Evolutionary conservation across 352 stramenopile genomes (phyloP), one percentile per base, ranked within the genome.

Genomic region (Pythium utonaiense): DNA sequence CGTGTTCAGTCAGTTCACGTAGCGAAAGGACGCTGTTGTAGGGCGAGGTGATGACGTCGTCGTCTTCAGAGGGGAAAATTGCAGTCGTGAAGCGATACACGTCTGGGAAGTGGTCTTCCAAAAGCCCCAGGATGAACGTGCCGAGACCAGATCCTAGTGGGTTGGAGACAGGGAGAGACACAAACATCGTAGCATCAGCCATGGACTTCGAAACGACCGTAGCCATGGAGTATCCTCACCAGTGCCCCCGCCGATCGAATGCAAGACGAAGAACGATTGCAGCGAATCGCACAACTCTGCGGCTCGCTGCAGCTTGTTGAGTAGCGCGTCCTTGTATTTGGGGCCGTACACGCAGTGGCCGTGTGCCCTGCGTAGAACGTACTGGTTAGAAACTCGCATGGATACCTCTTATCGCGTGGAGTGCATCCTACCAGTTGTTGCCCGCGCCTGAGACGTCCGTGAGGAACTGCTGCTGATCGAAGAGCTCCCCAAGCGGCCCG

Each of bases 11-110:
- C 24, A 98, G 80, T 62, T 97, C 66, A 7, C 74, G 68, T 45
- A 93, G 53, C 6, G 88, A 75, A 19, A 95, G 45, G n/a, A 94
- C 76, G 53, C 80, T 92, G 69, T 98, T 98, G 73, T 98, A 98
- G 3, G 93, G 91, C 21, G 89, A 96, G 6, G 90, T 98, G 57
- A 98, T 80, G 28, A 98, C 91, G 50, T 98, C 90, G 64, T 97
- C 87, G 67, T 97, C 88, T 59, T 87, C 85, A 0, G 84, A 91
- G 44, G 83, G 83, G 54, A 92, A 92, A 17, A 92, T 80, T n/a
- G 80, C 82, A 17, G 69, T 89, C 24, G 82, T 85, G 66, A 91
- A 92, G 17, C 87, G 86, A 59, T 93, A 94, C 1, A 93, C 78
- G 52, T 96, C 75, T 6, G 87, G 85, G 62, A 84, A 98, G 36